A percentile compares a stretch with the other conserved stretches of the same genome.
Evolutionary conservation across 495 filamentous ascomycete species (phyloP).

Genomic region (Penicillium lividum): DNA sequence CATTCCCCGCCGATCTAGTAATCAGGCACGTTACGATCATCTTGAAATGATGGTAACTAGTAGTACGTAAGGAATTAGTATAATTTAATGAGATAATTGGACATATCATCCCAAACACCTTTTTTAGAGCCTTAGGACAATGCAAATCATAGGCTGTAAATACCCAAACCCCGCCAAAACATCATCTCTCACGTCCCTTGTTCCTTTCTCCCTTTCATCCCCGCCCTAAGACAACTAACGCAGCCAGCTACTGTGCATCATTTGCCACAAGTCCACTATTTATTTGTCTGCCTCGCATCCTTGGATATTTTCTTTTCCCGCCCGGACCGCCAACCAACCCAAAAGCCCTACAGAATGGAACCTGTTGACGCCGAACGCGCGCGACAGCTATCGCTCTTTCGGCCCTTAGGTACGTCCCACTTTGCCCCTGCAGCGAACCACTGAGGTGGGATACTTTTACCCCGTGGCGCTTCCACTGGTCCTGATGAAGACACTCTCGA

Average conservation of each 20-base stretch:
- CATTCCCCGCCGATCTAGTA: slow-evolving; percentile 19
- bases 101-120: not conserved
- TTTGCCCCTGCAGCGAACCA: slow-evolving; percentile 34
- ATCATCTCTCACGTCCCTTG: not conserved
- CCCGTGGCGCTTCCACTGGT: slow-evolving; percentile 48
- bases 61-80: no score
- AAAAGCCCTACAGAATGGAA: slow-evolving; percentile 26
- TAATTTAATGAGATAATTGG: not conserved
- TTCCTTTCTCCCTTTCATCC: not conserved
- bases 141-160: not conserved
- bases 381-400: slow-evolving; percentile 49
- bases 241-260: not conserved
- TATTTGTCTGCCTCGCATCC: slow-evolving; percentile 14
- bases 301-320: slow-evolving; percentile 14
- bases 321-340: slow-evolving; percentile 16
- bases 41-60: not conserved
- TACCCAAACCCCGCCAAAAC: slow-evolving; percentile 12
- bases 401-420: slow-evolving; percentile 47
- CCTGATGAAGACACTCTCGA: slow-evolving; percentile 16
- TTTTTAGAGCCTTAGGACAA: slow-evolving; percentile 6
- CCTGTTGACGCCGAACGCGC: slow-evolving; percentile 49
- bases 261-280: slow-evolving; percentile 15
- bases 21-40: slow-evolving; percentile 12
- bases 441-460: slow-evolving; percentile 32
- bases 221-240: not conserved